Conservation (phyloP, 192 early-diverging fungal genomes). For the Coemansia sp. region DNA sequence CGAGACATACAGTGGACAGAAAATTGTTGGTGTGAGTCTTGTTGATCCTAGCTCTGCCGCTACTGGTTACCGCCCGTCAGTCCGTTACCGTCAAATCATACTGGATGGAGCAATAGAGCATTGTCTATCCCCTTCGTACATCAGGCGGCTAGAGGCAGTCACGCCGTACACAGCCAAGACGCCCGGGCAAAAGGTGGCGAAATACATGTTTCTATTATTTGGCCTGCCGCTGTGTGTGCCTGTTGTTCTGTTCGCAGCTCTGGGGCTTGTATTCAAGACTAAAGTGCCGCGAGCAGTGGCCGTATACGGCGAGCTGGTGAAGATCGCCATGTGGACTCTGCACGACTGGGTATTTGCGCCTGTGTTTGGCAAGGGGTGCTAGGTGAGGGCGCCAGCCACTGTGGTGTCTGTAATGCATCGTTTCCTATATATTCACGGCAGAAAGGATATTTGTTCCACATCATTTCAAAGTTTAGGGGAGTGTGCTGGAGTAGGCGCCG, state of each 20-base stretch:
- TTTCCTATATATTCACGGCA: conserved; percentile 3
- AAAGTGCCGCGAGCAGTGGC: conserved; percentile 22
- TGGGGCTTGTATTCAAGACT: conserved; percentile 17
- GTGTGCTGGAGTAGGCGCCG: too few species aligned
- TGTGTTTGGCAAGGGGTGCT: conserved; percentile 34
- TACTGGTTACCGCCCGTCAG: conserved; percentile 26
- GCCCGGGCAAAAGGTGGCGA: conserved; percentile 28
- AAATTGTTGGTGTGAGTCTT: conserved; percentile 21
- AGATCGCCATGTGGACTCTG: conserved; percentile 17
- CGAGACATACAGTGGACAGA: conserved; percentile 21
- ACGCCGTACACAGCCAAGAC: conserved; percentile 19
- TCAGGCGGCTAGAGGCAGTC: conserved; percentile 20
- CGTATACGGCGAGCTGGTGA: conserved; percentile 15
- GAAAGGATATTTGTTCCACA: conserved; percentile 3
- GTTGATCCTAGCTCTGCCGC: conserved; percentile 8
- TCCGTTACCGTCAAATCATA: conserved; percentile 35
- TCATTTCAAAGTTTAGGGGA: too few species aligned
- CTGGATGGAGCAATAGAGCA: conserved; percentile 40
- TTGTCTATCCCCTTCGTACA: conserved; percentile 26
- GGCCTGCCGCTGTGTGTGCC: conserved; percentile 20
- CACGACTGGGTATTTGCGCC: conserved; percentile 33
- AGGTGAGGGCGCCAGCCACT: background rate
- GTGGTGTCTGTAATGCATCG: background rate
- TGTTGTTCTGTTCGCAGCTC: background rate
- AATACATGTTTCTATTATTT: conserved; percentile 11